A percentile compares a stretch with the other conserved stretches of the same genome.
These are phyloP conservation scores for Paraglomus occultum DNA, from an alignment of 192 early-diverging fungal species.

Conservation along the genomic window DNA sequence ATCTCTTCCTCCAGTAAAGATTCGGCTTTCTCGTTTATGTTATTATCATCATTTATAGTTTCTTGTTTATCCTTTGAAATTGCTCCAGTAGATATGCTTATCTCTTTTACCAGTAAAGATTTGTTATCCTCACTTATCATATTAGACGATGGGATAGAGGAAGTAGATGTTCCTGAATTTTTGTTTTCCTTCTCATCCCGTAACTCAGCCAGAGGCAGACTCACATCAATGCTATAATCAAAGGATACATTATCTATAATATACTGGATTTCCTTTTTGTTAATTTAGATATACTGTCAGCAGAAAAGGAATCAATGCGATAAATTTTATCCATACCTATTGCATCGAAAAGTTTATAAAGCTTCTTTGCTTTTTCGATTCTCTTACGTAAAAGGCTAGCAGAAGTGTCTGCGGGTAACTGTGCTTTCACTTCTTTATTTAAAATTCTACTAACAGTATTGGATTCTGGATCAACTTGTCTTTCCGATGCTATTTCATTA, in stretches of 20 bases:
- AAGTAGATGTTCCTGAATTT: too few relatives aligned
- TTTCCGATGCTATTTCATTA: constrained; percentile 19
- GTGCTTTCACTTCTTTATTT: constrained; percentile 18
- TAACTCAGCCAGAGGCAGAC: too few relatives aligned
- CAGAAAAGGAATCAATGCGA: constrained; percentile 7
- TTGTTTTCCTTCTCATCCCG: too few relatives aligned
- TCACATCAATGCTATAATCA: constrained; percentile 18
- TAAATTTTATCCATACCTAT: constrained; percentile 21
- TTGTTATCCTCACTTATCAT: too few relatives aligned
- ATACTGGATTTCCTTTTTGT: background rate
- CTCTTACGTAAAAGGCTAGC: constrained; percentile 5
- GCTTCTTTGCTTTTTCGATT: constrained; percentile 2
- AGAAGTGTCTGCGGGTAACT: constrained; percentile 14
- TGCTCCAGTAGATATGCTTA: too few relatives aligned
- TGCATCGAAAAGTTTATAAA: constrained; percentile 4
- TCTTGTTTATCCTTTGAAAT: too few relatives aligned
- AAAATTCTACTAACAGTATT: constrained; percentile 23
- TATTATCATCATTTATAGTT: background rate
- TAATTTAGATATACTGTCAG: constrained; percentile 7
- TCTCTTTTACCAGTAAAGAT: too few relatives aligned
- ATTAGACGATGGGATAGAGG: too few relatives aligned
- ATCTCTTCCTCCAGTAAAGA: constrained; percentile 23
- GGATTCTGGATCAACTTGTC: constrained; percentile 24
- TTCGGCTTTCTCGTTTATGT: constrained; percentile 12
- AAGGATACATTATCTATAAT: background rate